Evolutionary conservation across 2,329 filamentous ascomycete genomes (phyloP), one percentile per base, ranked within the genome.

Genomic region (Penicillium hesseltinei): DNA sequence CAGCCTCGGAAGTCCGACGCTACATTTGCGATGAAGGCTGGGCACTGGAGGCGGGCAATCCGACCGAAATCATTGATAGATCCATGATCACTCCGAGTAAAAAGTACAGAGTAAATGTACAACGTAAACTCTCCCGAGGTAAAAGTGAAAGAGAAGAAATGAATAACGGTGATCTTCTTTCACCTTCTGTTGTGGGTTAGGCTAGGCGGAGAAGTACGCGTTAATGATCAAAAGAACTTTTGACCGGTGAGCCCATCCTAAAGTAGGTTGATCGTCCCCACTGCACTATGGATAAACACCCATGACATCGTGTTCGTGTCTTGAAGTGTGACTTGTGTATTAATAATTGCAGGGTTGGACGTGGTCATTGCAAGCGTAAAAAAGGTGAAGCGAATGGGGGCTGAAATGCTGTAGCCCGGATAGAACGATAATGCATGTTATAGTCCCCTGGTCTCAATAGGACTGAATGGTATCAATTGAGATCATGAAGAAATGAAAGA

Each of bases 1-100:
- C 25, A 51, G 33, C 54, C 19, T 56, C 54, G 47, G 47, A 56
- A 40, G 25, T 52, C 54, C 40, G 54, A 56, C 46, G 48, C 10
- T 17, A 29, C 25, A 51, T 51, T 45, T 11, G 53, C 10, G 53
- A 44, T 31, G 23, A 54, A 31, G 43, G 33, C 42, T 39, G 15
- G 49, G 19, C 19, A 42, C 36, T n/a, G 27, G 15, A 17, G 19
- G n/a, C 10, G 43, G 17, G 21, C 23, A 6, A 53, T 35, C 21
- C n/a, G n/a, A 36, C 21, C n/a, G n/a, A 36, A 46, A 36, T 27
- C 25, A 33, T 25, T 21, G 21, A 45, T 45, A 33, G 19, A 49
- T 27, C 6, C 6, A 39, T 35, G 42, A 25, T 4, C 9, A 46
- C n/a, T 23, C 19, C 13, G 19, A 31, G 31, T 33, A 31, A 31